Evolutionary conservation across 1,284 basidiomycete species (phyloP).

Genomic region (Sutorius eximius): DNA sequence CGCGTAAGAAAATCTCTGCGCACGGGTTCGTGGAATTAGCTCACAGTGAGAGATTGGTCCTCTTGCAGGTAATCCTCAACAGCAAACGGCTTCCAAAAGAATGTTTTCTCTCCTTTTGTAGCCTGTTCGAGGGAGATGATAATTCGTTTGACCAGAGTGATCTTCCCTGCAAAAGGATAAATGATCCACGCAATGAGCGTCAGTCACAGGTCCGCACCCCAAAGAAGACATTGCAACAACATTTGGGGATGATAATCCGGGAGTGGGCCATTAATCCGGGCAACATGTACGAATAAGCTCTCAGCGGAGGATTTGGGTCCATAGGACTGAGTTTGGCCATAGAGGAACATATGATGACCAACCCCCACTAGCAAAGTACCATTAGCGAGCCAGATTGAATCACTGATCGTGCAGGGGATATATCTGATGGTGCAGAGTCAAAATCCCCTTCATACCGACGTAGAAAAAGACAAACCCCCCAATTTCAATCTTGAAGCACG

Average conservation of each 20-base stretch:
- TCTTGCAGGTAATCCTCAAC: constrained; percentile 55
- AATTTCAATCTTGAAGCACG: constrained; percentile 72
- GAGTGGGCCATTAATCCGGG: constrained; percentile 79
- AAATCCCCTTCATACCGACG: not conserved
- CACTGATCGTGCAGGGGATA: constrained; percentile 74
- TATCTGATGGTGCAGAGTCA: constrained; percentile 45
- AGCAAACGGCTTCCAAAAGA: constrained; percentile 48
- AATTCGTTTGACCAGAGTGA: constrained; percentile 80
- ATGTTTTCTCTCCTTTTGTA: constrained; percentile 31
- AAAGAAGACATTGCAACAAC: constrained; percentile 86
- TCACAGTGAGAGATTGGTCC: constrained; percentile 26
- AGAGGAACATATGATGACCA: constrained; percentile 78
- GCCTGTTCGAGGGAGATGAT: constrained; percentile 63
- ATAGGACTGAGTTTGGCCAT: constrained; percentile 43
- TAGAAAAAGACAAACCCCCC: constrained; percentile 47
- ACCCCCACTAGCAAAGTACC: constrained; percentile 76
- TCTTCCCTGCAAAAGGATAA: constrained; percentile 58
- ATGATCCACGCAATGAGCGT: not conserved
- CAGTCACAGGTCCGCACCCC: constrained; percentile 57
- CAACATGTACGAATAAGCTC: constrained; percentile 79
- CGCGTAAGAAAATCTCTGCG: not conserved
- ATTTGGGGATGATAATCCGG: constrained; percentile 91
- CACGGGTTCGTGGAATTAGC: not conserved
- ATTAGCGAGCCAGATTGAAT: constrained; percentile 85
- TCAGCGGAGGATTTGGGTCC: constrained; percentile 35